Base-by-base conservation (phyloP, 371 early-diverging fungal genomes). In the Dichotomocladium elegans region DNA sequence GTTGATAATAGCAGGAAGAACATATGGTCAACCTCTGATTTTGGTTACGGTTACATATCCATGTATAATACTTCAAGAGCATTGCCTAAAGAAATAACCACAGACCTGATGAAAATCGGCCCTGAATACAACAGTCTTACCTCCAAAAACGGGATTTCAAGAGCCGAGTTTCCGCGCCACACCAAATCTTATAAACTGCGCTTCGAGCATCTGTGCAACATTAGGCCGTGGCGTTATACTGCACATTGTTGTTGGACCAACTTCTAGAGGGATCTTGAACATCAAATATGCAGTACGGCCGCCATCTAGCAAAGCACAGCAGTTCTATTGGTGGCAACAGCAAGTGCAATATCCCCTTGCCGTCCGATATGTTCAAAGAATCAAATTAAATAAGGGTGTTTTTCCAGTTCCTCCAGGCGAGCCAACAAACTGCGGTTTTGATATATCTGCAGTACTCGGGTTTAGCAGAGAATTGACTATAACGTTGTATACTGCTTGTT, bases 61-160 rank as follows among this genome's bases (percentile, higher is more conserved):
- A 33, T n/a, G 10, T n/a, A 33, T 12, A 12, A 33, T 12, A 33
- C 34, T 12, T 33, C 12, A 12, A 2, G 34, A 33, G n/a, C 1
- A 33, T 12, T 1, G 2, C 12, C 10, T 33, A 33, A 33, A 33
- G 34, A 33, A 33, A 12, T 12, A 33, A 11, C 6, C 17, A 46
- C 14, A 41, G 10, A 57, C 41, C 24, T 56, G 56, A 2, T 50
- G 22, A 22, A 57, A 48, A 19, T 41, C 27, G 9, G 51, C 61
- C 12, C 37, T 58, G 37, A 65, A 61, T 14, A 67, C 54, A 2
- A 65, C 30, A 3, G 61, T 12, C 30, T 58, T 50, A 4, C 64
- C 64, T 47, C 66, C 68, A 57, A 72, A 68, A 30, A 63, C 4
- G 55, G 37, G 25, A 42, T 6, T n/a, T 46, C 54, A n/a, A 56